A percentile compares a stretch with the other conserved stretches of the same genome.
Conservation (phyloP, 108 stramenopile genomes). For the Discostella stelligeroides region DNA sequence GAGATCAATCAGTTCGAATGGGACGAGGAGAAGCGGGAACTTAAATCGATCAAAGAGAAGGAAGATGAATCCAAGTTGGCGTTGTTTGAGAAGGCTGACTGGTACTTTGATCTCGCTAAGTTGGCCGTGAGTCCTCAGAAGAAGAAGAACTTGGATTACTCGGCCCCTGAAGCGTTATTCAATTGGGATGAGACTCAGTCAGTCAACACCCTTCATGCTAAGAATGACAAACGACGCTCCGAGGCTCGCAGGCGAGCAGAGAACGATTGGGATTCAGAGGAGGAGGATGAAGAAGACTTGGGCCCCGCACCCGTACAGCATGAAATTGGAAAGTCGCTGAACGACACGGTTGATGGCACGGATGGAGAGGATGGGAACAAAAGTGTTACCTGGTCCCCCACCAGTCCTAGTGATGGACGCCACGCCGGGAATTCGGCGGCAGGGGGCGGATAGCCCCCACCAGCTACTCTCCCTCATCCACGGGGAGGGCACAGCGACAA, state of each 20-base stretch:
- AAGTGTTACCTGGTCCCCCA: no score
- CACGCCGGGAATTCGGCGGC: not conserved
- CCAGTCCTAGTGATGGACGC: not conserved
- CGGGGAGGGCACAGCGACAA: not conserved
- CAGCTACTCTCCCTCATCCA: conserved; percentile 2
- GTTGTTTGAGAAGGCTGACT: not conserved
- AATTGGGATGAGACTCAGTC: not conserved
- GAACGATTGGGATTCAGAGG: no score
- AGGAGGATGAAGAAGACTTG: no score
- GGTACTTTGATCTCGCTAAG: not conserved
- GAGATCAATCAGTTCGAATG: not conserved
- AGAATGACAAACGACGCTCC: not conserved
- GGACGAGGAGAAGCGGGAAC: not conserved
- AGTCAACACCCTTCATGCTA: not conserved
- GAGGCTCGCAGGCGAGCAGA: no score
- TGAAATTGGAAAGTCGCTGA: not conserved
- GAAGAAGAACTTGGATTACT: not conserved
- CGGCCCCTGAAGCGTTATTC: not conserved
- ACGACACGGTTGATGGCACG: not conserved
- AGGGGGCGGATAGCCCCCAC: not conserved
- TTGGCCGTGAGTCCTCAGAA: not conserved
- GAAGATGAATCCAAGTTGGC: no score
- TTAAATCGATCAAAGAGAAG: no score
- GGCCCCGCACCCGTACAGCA: no score
- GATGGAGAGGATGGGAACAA: no score